These are phyloP conservation scores for Botryotinia convoluta DNA, from an alignment of 2,329 filamentous ascomycete species.

Conservation along the genomic window DNA sequence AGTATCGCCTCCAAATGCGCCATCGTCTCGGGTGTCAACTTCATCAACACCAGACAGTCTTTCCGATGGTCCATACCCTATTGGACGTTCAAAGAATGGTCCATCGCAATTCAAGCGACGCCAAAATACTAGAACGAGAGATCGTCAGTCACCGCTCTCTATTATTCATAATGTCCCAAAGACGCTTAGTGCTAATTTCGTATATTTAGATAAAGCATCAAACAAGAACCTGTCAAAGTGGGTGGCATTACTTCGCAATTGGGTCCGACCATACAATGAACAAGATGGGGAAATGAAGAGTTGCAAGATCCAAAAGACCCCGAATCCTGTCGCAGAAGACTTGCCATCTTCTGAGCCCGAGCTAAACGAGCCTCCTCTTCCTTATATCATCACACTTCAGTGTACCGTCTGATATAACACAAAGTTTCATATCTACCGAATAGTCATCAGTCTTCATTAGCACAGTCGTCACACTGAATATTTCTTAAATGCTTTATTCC, in stretches of 20 bases:
- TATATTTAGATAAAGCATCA: background rate
- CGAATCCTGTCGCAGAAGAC: background rate
- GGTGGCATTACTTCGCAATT: background rate
- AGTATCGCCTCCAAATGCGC: background rate
- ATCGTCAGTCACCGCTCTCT: background rate
- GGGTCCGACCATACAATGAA: background rate
- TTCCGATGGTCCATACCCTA: background rate
- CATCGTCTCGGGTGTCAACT: background rate
- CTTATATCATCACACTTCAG: background rate
- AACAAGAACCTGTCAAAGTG: background rate
- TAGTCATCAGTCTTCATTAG: background rate
- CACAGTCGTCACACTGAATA: background rate
- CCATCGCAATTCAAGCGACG: background rate
- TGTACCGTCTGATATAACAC: background rate
- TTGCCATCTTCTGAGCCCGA: background rate
- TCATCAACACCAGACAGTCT: background rate
- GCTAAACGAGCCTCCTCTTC: background rate
- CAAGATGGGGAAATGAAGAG: background rate
- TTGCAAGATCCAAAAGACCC: background rate
- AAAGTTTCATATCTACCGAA: rapidly evolving
- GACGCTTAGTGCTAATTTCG: background rate
- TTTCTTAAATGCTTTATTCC: background rate
- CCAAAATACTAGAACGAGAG: rapidly evolving
- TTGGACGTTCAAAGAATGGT: background rate
- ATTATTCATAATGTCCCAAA: background rate